These are phyloP conservation scores for Solanum neorickii DNA, from an alignment of 257 asterid species.

Conservation along the genomic window DNA sequence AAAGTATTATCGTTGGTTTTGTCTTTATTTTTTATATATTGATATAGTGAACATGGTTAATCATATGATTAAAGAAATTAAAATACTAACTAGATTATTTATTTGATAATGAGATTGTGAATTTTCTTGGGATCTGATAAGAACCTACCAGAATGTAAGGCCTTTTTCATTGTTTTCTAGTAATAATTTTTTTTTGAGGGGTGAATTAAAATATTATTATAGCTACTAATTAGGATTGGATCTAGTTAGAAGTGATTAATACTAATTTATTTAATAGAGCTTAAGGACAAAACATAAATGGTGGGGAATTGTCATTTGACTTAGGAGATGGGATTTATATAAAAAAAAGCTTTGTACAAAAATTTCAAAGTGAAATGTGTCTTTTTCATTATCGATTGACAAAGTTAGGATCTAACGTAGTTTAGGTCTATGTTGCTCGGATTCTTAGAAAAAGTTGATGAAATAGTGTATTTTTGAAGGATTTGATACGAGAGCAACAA, in stretches of 20 bases:
- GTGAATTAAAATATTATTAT: not conserved
- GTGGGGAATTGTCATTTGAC: slow-evolving; percentile 47
- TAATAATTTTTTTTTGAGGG: not conserved
- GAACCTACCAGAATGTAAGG: slow-evolving; percentile 8
- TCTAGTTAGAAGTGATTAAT: slow-evolving; percentile 14
- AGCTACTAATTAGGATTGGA: slow-evolving; percentile 12
- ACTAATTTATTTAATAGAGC: not conserved
- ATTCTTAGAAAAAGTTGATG: not conserved
- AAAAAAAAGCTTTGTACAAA: slow-evolving; percentile 22
- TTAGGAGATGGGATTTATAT: slow-evolving; percentile 16
- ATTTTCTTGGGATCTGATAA: slow-evolving; percentile 23
- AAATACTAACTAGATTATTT: not conserved
- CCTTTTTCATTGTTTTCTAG: not conserved
- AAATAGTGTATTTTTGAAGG: not conserved
- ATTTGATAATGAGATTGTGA: not conserved
- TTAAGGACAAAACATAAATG: slow-evolving; percentile 27
- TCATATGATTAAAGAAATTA: not conserved
- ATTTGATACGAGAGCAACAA: not conserved
- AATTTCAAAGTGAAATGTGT: slow-evolving; percentile 39
- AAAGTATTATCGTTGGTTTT: not conserved
- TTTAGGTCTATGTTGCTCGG: not conserved
- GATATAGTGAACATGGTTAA: not conserved
- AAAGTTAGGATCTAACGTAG: slow-evolving; percentile 31
- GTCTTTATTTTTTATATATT: not conserved
- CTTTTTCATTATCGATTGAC: slow-evolving; percentile 43